These are phyloP conservation scores for Phytophthora vignae DNA, from an alignment of 352 stramenopile species.

Conservation along the genomic window DNA sequence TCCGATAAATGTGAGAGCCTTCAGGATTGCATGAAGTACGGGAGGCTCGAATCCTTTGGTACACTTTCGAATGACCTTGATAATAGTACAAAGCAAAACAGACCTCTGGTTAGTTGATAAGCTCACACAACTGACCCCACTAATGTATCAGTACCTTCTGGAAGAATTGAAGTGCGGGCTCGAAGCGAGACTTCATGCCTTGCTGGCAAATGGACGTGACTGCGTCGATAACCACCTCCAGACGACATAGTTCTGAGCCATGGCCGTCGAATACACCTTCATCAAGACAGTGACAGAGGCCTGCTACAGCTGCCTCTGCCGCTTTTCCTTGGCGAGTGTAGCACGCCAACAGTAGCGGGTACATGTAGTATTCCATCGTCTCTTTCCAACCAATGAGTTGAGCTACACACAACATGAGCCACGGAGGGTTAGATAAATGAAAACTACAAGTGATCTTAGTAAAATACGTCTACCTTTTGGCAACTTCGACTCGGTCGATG, in stretches of 20 bases:
- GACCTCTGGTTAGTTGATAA: neutral
- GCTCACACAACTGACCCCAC: too few species aligned
- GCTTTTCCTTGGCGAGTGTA: constrained; percentile 77
- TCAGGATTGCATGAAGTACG: constrained; percentile 75
- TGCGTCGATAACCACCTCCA: constrained; percentile 70
- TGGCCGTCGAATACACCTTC: constrained; percentile 59
- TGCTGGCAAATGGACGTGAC: constrained; percentile 83
- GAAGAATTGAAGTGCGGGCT: constrained; percentile 67
- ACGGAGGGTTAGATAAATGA: neutral
- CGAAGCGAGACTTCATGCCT: constrained; percentile 75
- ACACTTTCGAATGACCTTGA: constrained; percentile 63
- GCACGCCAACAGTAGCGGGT: constrained; percentile 76
- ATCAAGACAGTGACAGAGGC: constrained; percentile 69
- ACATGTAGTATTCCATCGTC: constrained; percentile 78
- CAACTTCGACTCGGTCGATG: neutral
- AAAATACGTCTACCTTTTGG: constrained; percentile 15
- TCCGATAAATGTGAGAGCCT: constrained; percentile 79
- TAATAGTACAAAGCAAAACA: neutral
- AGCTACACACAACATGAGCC: constrained; percentile 18
- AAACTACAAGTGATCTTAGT: neutral
- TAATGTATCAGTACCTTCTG: constrained; percentile 54
- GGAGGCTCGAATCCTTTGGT: constrained; percentile 42
- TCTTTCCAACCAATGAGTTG: constrained; percentile 34
- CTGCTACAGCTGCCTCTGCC: constrained; percentile 56
- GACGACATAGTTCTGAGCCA: constrained; percentile 44